Evolutionary conservation across 768 basidiomycete genomes (phyloP).

Genomic region (Flagelloscypha sp.): DNA sequence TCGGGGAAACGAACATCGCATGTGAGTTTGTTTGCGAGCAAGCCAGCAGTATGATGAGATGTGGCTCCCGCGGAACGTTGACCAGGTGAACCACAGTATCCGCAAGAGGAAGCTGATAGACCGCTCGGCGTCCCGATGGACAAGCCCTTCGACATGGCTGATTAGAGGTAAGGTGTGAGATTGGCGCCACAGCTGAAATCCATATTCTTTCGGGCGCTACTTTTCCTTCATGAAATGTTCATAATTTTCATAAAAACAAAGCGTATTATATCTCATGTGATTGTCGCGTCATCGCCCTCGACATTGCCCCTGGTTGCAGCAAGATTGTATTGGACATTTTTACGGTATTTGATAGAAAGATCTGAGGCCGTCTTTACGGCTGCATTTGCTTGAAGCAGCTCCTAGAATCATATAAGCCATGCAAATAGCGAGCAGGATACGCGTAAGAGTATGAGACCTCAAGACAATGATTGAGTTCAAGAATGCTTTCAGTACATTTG

Average conservation of each 20-base stretch:
- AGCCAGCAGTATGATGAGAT: conserved; percentile 38
- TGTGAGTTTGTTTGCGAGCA: conserved; percentile 43
- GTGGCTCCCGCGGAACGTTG: conserved; percentile 32
- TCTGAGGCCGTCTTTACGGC: conserved; percentile 76
- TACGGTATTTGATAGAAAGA: conserved; percentile 77
- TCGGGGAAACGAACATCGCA: conserved; percentile 34
- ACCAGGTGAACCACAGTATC: conserved; percentile 59
- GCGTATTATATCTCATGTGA: conserved; percentile 3
- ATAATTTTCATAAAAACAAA: conserved; percentile 5
- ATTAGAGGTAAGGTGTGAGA: no score
- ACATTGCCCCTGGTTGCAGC: conserved; percentile 52
- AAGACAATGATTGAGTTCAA: conserved; percentile 82
- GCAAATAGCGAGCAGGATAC: conserved; percentile 1
- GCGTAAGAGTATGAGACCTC: conserved; percentile 39
- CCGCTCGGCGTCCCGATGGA: conserved; percentile 33
- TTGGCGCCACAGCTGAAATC: no score
- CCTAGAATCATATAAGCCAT: conserved; percentile 30
- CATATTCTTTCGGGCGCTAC: not conserved
- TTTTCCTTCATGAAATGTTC: conserved; percentile 10
- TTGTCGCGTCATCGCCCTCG: conserved; percentile 1
- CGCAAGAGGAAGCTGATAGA: conserved; percentile 40
- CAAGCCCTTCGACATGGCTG: conserved; percentile 2
- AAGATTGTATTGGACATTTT: conserved; percentile 90
- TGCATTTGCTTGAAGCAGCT: conserved; percentile 71
- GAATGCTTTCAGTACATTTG: conserved; percentile 86